Conservation (phyloP, 441 rosid genomes). For the Brassica hybrid region DNA sequence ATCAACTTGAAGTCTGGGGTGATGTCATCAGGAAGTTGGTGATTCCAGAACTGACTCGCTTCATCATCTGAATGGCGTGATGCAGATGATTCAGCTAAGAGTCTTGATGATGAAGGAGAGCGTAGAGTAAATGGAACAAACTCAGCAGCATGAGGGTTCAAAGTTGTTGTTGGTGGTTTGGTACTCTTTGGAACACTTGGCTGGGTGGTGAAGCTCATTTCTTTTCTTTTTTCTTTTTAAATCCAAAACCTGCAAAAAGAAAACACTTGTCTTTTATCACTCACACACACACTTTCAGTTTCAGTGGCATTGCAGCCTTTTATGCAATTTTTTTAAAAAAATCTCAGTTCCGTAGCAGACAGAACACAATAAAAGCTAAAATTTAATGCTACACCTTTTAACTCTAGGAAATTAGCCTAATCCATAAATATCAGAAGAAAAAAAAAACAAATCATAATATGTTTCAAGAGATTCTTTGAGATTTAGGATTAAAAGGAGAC, state of each 20-base stretch:
- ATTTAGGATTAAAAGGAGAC: background rate
- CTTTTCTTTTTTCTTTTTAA: slow-evolving; percentile 20
- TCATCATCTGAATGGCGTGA: slow-evolving; percentile 83
- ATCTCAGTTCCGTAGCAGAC: background rate
- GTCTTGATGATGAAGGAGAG: slow-evolving; percentile 61
- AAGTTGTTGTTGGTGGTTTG: slow-evolving; percentile 61
- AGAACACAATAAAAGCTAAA: background rate
- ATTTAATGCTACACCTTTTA: background rate
- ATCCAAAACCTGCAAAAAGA: background rate
- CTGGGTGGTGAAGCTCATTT: slow-evolving; percentile 67
- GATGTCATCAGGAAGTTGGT: slow-evolving; percentile 93
- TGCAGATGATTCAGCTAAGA: slow-evolving; percentile 64
- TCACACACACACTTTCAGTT: background rate
- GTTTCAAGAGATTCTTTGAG: background rate
- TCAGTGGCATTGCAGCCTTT: slow-evolving; percentile 2
- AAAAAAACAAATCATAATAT: background rate
- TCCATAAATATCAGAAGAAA: too few species aligned
- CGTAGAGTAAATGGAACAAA: slow-evolving; percentile 81
- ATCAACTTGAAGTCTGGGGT: slow-evolving; percentile 95
- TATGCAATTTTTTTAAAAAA: background rate
- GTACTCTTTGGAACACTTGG: slow-evolving; percentile 61
- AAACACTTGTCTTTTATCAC: background rate
- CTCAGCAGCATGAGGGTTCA: slow-evolving; percentile 96
- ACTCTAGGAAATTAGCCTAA: background rate
- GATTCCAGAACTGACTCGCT: slow-evolving; percentile 86